phyloP scores from a whole-genome alignment of 1,284 basidiomycete species.

The Cronartium quercuum region DNA sequence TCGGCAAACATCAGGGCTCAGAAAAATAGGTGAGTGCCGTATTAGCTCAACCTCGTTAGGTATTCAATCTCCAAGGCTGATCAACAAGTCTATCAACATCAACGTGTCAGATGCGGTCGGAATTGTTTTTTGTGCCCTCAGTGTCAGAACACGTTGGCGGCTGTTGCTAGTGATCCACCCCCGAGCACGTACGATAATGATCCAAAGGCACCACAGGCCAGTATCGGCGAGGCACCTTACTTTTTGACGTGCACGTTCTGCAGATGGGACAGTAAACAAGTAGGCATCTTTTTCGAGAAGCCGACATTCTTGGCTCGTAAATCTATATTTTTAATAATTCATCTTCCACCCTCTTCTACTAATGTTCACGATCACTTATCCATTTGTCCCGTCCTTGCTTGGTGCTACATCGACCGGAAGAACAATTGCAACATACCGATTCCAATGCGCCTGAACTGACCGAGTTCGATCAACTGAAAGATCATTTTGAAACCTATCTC shows the following conservation, averaged over 20 bases:
- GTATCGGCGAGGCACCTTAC: slow-evolving; percentile 73
- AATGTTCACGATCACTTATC: background rate
- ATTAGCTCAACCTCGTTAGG: background rate
- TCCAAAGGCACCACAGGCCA: slow-evolving; percentile 48
- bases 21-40: slow-evolving; percentile 68
- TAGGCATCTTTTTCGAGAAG: slow-evolving; percentile 89
- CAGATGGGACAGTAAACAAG: slow-evolving; percentile 85
- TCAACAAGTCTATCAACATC: background rate
- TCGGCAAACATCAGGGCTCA: slow-evolving; percentile 90
- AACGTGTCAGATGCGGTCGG: slow-evolving; percentile 82
- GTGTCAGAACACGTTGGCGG: slow-evolving; percentile 78
- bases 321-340: too few species aligned
- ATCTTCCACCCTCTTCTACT: background rate
- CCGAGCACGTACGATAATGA: slow-evolving; percentile 55
- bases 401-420: slow-evolving; percentile 52
- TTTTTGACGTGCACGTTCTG: slow-evolving; percentile 86
- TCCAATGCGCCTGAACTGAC: slow-evolving; percentile 73
- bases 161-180: slow-evolving; percentile 77
- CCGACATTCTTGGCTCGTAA: slow-evolving; percentile 70
- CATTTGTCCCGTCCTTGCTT: background rate
- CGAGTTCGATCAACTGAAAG: slow-evolving; percentile 85
- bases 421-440: slow-evolving; percentile 78
- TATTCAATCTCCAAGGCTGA: background rate
- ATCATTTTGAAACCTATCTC: slow-evolving; percentile 82
- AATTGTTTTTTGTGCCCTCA: slow-evolving; percentile 96